Percentiles rank a stretch among this genome's conserved stretches.
phyloP scores from a whole-genome alignment of 177 flowering plant genomes.

The Vitis hybrid region DNA sequence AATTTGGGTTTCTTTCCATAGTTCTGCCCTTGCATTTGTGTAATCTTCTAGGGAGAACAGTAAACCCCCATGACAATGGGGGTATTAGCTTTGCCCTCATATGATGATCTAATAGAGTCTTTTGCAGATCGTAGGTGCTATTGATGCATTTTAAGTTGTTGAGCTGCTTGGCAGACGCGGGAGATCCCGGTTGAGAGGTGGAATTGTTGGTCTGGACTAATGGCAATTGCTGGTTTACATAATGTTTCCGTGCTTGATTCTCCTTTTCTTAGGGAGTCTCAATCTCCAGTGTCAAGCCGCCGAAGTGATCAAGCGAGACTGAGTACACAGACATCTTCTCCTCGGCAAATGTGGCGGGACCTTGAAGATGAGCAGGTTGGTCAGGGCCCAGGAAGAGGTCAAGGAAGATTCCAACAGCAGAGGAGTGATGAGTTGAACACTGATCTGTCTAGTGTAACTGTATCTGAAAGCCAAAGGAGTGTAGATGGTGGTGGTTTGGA shows the following conservation, averaged over 20 bases:
- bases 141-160: conserved; percentile 18
- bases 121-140: conserved; percentile 4
- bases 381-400: conserved; percentile 26
- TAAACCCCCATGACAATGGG: background rate
- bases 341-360: conserved; percentile 70
- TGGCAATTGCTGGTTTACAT: conserved; percentile 73
- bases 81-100: background rate
- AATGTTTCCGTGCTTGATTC: conserved; percentile 69
- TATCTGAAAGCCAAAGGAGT: conserved; percentile 19
- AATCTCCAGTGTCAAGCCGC: conserved; percentile 35
- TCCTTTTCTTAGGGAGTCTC: conserved; percentile 46
- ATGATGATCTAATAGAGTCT: conserved; percentile 4
- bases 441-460: conserved; percentile 14
- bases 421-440: conserved; percentile 27
- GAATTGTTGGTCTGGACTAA: conserved; percentile 13
- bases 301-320: conserved; percentile 30
- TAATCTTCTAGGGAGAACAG: background rate
- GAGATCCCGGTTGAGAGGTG: conserved; percentile 9
- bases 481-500: conserved; percentile 27
- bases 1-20: no score
- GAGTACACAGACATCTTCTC: conserved; percentile 53
- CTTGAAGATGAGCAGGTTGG: conserved; percentile 65
- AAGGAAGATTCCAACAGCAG: conserved; percentile 27
- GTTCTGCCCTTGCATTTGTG: no score
- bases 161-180: background rate